Base-by-base conservation (phyloP, 805 yeast genomes). In the Candida tallmaniae region DNA sequence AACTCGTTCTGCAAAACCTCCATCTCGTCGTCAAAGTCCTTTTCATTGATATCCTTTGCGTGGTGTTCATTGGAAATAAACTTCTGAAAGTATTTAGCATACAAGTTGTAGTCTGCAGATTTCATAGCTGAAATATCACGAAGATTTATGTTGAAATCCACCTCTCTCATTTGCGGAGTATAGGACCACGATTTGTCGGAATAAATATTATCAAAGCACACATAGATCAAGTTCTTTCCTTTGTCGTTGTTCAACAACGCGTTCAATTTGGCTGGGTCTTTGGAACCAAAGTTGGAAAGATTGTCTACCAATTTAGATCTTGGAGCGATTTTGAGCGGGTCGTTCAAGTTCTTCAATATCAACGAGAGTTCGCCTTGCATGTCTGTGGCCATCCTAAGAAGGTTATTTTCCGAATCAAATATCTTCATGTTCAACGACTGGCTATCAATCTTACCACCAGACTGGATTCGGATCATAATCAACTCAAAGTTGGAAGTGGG, bases 151-250 rank as follows among this genome's bases (percentile, higher is more conserved):
- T 35, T 44, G 23, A 66, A 30, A 36, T 58, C 58, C 10, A 66
- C 48, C 25, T 66, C 69, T 23, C 55, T 48, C 4, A 47, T 19
- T 16, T 40, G 39, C 5, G 68, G 65, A 12, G 48, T 46, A 42
- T 62, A 66, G 13, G 68, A 58, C 70, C 70, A 66, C 6, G 68
- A 61, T 40, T 60, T 58, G 44, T 66, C 73, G 27, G 43, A 47
- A 47, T 58, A 66, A 20, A 65, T 33, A 41, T 66, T 66, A 46
- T 66, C 71, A 47, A 66, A 66, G 41, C 73, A 66, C 12, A 66
- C 49, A 42, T 62, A 52, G 13, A 66, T 52, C 24, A 50, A 45
- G 6, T 60, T 57, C 33, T 50, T 51, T 4, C 57, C 62, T 17
- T 46, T 38, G 29, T 46, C 41, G 15, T 47, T 40, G 24, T 46